These are phyloP conservation scores for Aspergillus haitiensis DNA, from an alignment of 495 filamentous ascomycete genomes.

Conservation along the genomic window DNA sequence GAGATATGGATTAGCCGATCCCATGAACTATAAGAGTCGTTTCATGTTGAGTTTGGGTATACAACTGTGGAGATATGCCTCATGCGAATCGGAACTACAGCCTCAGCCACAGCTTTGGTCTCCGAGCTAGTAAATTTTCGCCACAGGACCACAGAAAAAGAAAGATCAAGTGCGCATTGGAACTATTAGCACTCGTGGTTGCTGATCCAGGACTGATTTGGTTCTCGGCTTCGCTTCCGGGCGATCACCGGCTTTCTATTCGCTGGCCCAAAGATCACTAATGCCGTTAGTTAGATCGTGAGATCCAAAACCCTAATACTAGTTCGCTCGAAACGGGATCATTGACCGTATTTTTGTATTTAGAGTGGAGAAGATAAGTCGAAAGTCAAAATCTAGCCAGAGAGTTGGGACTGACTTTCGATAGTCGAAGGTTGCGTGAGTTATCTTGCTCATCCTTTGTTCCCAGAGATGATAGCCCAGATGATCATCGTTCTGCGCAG, in stretches of 20 bases:
- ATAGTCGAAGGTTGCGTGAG: neutral
- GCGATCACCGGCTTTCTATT: neutral
- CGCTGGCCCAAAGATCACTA: neutral
- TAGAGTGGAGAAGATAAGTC: neutral
- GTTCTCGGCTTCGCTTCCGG: neutral
- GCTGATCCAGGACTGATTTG: neutral
- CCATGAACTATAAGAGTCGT: too few species aligned
- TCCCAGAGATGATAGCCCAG: too few species aligned
- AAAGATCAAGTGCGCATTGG: neutral
- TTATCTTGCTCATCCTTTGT: neutral
- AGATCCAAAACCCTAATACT: neutral
- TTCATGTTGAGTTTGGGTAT: too few species aligned
- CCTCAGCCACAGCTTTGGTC: too few species aligned
- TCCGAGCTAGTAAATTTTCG: too few species aligned
- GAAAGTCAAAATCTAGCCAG: neutral
- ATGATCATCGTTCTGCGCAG: too few species aligned
- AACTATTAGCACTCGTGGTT: neutral
- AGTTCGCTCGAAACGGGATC: too few species aligned
- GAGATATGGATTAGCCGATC: too few species aligned
- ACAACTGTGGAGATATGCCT: too few species aligned
- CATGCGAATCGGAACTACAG: too few species aligned
- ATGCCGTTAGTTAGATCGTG: neutral
- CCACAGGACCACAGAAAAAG: too few species aligned
- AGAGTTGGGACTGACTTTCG: neutral
- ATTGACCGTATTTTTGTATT: neutral